These are phyloP conservation scores for Mortierella sp. DNA, from an alignment of 371 early-diverging fungal genomes.

Conservation along the genomic window DNA sequence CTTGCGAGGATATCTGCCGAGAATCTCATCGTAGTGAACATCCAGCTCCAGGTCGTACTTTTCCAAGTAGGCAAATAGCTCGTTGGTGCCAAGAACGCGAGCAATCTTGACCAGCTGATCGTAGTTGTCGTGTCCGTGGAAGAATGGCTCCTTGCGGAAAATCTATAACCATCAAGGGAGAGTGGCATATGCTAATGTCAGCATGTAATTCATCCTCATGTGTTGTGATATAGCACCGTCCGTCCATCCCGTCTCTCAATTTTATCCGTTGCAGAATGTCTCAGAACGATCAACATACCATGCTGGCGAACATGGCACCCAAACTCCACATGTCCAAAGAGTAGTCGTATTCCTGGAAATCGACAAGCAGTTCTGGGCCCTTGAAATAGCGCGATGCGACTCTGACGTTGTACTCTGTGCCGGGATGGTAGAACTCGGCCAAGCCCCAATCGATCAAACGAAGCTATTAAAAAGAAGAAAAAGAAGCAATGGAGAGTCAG, in stretches of 20 bases:
- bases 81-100: conserved; percentile 95
- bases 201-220: neutral
- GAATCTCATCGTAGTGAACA: conserved; percentile 86
- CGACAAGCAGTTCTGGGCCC: conserved; percentile 99
- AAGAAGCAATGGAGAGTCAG: neutral
- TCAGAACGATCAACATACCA: conserved; percentile 67
- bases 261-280: conserved; percentile 1
- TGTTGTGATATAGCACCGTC: neutral
- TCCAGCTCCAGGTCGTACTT: conserved; percentile 96
- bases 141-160: conserved; percentile 99
- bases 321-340: conserved; percentile 99
- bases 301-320: conserved; percentile 99
- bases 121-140: conserved; percentile 98
- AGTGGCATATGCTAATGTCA: neutral
- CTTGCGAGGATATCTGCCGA: conserved; percentile 93
- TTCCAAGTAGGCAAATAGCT: conserved; percentile 89
- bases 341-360: conserved; percentile 98
- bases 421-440: conserved; percentile 99
- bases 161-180: conserved; percentile 69
- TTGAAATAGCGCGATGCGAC: conserved; percentile 99
- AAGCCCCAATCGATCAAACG: conserved; percentile 99
- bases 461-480: conserved; percentile 64
- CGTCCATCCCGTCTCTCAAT: neutral
- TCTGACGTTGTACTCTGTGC: conserved; percentile 97
- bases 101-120: conserved; percentile 99